A percentile compares a stretch with the other conserved stretches of the same genome.
These are phyloP conservation scores for Phragmites australis DNA, from an alignment of 176 grass and related monocot species.

Conservation along the genomic window DNA sequence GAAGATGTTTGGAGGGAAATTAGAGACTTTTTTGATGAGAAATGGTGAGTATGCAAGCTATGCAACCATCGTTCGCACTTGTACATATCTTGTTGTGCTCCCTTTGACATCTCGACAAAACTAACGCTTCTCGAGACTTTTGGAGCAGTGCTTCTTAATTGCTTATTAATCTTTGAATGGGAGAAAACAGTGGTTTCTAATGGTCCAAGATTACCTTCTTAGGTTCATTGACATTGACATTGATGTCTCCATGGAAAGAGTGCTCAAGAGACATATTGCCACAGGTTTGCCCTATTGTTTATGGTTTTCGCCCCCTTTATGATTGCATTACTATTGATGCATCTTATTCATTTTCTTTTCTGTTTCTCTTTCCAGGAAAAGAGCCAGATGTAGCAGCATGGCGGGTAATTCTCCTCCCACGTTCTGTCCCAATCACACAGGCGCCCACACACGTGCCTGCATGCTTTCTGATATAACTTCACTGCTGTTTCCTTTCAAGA, in stretches of 20 bases:
- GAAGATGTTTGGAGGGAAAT: slow-evolving; percentile 76
- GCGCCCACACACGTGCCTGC: not conserved
- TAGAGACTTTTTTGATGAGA: slow-evolving; percentile 78
- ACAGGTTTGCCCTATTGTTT: slow-evolving; percentile 57
- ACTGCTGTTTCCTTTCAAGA: not conserved
- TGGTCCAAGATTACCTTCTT: not conserved
- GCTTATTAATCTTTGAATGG: not conserved
- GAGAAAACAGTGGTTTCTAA: slow-evolving; percentile 31
- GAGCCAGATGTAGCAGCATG: slow-evolving; percentile 81
- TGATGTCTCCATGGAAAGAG: slow-evolving; percentile 76
- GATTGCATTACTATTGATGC: slow-evolving; percentile 16
- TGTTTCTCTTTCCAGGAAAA: slow-evolving; percentile 57
- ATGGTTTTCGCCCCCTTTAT: not conserved
- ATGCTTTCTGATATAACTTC: slow-evolving; percentile 4
- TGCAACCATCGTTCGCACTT: not conserved
- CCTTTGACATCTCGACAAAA: slow-evolving; percentile 16
- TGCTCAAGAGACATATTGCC: slow-evolving; percentile 78
- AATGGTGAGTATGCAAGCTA: slow-evolving; percentile 57
- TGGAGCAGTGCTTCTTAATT: not conserved
- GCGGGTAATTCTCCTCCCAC: slow-evolving; percentile 59
- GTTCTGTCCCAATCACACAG: not conserved
- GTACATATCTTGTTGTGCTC: not conserved
- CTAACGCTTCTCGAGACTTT: not conserved
- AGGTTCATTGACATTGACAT: slow-evolving; percentile 96
- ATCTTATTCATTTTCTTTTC: slow-evolving; percentile 10